Conservation (phyloP, 495 filamentous ascomycete species). For the Diplogelasinospora grovesii region DNA sequence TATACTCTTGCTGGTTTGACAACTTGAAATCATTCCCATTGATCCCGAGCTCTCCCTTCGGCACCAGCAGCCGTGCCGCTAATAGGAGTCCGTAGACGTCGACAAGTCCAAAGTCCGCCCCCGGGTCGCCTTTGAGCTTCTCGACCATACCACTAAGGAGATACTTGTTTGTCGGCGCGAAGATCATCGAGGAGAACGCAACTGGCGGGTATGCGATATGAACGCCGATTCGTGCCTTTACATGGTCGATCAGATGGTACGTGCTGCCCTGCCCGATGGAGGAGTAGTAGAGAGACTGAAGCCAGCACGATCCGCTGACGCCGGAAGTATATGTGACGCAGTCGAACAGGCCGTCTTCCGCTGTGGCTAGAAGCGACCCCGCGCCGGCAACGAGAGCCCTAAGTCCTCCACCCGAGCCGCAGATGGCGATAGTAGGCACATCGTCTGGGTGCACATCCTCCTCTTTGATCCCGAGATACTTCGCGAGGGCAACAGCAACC, state of each 20-base stretch:
- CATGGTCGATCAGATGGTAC: constrained; percentile 64
- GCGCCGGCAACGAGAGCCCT: constrained; percentile 84
- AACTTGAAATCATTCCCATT: constrained; percentile 76
- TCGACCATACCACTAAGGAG: constrained; percentile 84
- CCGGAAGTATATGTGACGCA: constrained; percentile 92
- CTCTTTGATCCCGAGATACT: constrained; percentile 70
- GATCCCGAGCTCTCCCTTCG: constrained; percentile 71
- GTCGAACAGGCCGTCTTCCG: constrained; percentile 83
- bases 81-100: constrained; percentile 86
- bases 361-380: constrained; percentile 71
- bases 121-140: constrained; percentile 74
- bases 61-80: constrained; percentile 75
- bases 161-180: constrained; percentile 85
- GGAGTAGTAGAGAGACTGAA: constrained; percentile 86
- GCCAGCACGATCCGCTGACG: constrained; percentile 92
- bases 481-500: constrained; percentile 64
- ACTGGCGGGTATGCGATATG: constrained; percentile 90
- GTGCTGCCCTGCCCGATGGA: constrained; percentile 61
- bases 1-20: constrained; percentile 68
- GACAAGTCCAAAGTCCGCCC: constrained; percentile 80
- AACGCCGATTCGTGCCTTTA: constrained; percentile 74
- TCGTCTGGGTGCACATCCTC: constrained; percentile 85
- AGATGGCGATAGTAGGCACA: constrained; percentile 86
- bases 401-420: constrained; percentile 86
- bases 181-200: constrained; percentile 67